Conservation (phyloP, 495 filamentous ascomycete species). For the Friedmanniomyces simplex region DNA sequence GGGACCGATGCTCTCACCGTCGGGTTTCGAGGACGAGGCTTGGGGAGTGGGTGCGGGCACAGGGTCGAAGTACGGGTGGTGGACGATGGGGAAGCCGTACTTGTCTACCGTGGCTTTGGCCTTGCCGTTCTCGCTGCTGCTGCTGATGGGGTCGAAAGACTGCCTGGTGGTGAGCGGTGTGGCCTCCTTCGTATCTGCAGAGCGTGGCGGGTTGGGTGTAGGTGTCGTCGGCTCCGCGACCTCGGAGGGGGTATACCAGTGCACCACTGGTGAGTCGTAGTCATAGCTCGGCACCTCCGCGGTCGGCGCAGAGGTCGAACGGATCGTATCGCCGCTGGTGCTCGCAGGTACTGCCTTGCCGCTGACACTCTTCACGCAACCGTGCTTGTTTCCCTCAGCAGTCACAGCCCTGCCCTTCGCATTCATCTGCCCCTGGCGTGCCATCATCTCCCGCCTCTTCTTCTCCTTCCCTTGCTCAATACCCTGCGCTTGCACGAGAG, state of each 20-base stretch:
- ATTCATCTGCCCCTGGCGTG: background rate
- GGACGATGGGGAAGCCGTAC: background rate
- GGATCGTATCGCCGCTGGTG: background rate
- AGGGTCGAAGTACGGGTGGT: background rate
- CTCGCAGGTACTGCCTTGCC: background rate
- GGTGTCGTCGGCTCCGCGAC: background rate
- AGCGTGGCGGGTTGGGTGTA: too few species aligned
- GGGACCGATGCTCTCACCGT: background rate
- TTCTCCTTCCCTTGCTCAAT: background rate
- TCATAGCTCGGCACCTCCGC: background rate
- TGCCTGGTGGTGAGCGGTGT: too few species aligned
- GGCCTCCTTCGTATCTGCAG: too few species aligned
- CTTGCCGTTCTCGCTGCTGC: background rate
- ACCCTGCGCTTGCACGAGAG: constrained; percentile 19
- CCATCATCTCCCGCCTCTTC: background rate
- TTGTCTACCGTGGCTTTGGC: background rate
- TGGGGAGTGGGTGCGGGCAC: background rate
- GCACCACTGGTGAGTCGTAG: background rate
- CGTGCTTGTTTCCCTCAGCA: background rate
- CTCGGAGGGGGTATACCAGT: background rate
- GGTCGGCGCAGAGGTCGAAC: background rate
- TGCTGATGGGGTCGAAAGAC: background rate
- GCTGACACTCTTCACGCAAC: background rate
- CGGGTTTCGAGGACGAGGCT: background rate
- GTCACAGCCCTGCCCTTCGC: background rate